Evolutionary conservation across 2,329 filamentous ascomycete genomes (phyloP), one percentile per base, ranked within the genome.

Genomic region (Cercospora sojina): DNA sequence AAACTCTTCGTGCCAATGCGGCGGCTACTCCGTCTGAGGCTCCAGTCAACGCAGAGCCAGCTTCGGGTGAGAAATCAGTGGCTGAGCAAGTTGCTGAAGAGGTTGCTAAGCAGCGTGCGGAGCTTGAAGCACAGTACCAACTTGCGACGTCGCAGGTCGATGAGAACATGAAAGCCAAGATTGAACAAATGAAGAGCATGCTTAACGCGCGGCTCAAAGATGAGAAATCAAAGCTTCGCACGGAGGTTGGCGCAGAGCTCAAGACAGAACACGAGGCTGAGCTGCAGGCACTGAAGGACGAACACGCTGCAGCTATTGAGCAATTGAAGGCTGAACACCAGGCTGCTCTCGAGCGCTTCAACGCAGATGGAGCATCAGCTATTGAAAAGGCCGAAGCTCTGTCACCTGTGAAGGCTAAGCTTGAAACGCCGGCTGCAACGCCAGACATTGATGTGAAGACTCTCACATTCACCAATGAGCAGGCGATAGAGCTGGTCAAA

Each of bases 201-300:
- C 80, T 92, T 59, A 90, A 88, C 73, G 88, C 87, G 75, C 92
- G 90, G 75, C 83, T 96, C 16, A 79, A 76, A 8, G 86, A 88
- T 59, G 79, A 68, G 20, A 70, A 71, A 27, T 72, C 72, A 20
- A 73, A 72, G 66, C 65, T 72, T 20, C 72, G 83, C 10, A 83
- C 80, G 68, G 74, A 77, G 53, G 70, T 73, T 9, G 69, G 73
- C 23, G 64, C 78, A 62, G 74, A 77, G 64, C 38, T 80, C 13
- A 72, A 75, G 51, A 72, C 73, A 47, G 76, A 81, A 64, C 81
- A 86, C 62, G 80, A 83, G 57, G 79, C 82, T 62, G 83, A 84
- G 67, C 70, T 85, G 7, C 81, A 85, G 70, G 80, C 79, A 56
- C 72, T 86, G 18, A 82, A 79, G 59, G 73, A 78, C 20, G 78